phyloP scores from a whole-genome alignment of 345 rosid genomes.

The Zanthoxylum bungeanum region DNA sequence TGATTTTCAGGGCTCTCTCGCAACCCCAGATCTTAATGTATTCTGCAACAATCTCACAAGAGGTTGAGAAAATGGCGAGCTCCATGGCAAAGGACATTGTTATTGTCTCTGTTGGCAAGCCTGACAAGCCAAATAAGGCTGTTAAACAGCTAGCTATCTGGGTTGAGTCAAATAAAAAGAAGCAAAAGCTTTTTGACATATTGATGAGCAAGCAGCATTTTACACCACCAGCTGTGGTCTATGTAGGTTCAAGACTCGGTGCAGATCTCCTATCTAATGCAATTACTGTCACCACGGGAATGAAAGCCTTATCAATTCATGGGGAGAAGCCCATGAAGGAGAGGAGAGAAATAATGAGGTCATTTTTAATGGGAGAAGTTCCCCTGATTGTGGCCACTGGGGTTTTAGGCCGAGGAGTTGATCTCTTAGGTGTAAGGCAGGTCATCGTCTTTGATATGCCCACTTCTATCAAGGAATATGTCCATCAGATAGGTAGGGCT shows the following conservation, averaged over 20 bases:
- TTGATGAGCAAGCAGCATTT: constrained; percentile 75
- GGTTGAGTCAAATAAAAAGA: constrained; percentile 91
- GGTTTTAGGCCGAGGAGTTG: constrained; percentile 78
- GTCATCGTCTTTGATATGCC: constrained; percentile 93
- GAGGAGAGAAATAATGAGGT: constrained; percentile 73
- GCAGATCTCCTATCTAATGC: constrained; percentile 90
- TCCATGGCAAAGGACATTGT: constrained; percentile 45
- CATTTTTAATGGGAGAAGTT: constrained; percentile 68
- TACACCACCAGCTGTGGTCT: constrained; percentile 69
- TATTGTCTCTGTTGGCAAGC: constrained; percentile 57
- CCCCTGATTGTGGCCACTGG: constrained; percentile 82
- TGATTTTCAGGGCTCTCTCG: constrained; percentile 62
- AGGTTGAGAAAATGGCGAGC: constrained; percentile 64
- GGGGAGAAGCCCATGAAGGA: constrained; percentile 94
- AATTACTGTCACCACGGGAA: constrained; percentile 59
- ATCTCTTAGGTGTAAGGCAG: constrained; percentile 79
- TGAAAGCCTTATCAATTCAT: constrained; percentile 78
- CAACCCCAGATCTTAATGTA: constrained; percentile 82
- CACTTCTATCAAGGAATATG: constrained; percentile 63
- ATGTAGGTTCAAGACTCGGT: constrained; percentile 81
- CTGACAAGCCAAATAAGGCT: constrained; percentile 59
- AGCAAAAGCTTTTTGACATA: constrained; percentile 89
- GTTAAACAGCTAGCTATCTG: constrained; percentile 83
- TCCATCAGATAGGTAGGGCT: constrained; percentile 89
- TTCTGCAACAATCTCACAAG: constrained; percentile 77